Percentiles rank a stretch among this genome's conserved stretches.
Evolutionary conservation across 129 eudicot genomes (phyloP).

Genomic region (Pittosporum tobira): DNA sequence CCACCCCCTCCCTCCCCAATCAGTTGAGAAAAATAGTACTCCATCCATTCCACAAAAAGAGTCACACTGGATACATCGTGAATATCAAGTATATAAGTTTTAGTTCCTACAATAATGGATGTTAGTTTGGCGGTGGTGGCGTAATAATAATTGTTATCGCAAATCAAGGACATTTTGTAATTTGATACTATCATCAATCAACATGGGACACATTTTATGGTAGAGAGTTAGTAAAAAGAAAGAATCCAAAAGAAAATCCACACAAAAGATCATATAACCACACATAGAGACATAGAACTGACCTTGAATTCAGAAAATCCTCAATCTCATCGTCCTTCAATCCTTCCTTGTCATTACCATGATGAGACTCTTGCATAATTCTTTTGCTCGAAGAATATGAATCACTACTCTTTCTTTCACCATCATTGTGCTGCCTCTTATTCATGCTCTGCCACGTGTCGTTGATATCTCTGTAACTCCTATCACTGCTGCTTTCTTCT

Average conservation of each 20-base stretch:
- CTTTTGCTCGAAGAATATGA: conserved; percentile 42
- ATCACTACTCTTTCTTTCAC: conserved; percentile 21
- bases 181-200: no score
- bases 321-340: conserved; percentile 70
- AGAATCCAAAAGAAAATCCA: background rate
- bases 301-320: conserved; percentile 78
- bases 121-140: no score
- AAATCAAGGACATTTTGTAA: no score
- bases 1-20: background rate
- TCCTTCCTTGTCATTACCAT: conserved; percentile 44
- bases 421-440: conserved; percentile 22
- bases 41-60: no score
- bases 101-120: no score
- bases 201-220: no score
- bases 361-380: conserved; percentile 4
- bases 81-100: no score
- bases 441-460: conserved; percentile 27
- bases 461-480: conserved; percentile 10
- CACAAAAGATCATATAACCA: background rate
- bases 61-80: no score
- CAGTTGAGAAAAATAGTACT: no score
- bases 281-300: conserved; percentile 1
- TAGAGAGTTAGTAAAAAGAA: no score
- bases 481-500: conserved; percentile 24
- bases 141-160: no score